phyloP scores from a whole-genome alignment of 441 rosid genomes.

The Adansonia gregorii region DNA sequence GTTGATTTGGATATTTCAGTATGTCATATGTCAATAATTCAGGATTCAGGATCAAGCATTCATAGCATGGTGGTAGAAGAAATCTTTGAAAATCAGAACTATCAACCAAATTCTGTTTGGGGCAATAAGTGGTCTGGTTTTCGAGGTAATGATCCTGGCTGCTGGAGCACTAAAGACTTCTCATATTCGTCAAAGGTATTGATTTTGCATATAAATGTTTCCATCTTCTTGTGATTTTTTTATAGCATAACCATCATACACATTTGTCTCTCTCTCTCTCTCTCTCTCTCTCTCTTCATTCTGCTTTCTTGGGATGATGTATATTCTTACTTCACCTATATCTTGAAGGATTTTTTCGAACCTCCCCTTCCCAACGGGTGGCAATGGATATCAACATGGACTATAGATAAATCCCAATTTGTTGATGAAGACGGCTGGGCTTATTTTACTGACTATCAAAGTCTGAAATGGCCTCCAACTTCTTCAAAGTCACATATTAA shows the following conservation, averaged over 20 bases:
- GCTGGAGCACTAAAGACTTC: conserved; percentile 67
- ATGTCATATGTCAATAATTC: conserved; percentile 45
- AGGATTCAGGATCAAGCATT: conserved; percentile 47
- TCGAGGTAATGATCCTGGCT: conserved; percentile 48
- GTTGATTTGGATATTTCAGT: conserved; percentile 72
- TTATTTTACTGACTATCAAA: conserved; percentile 58
- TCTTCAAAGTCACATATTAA: conserved; percentile 43
- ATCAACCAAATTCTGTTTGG: conserved; percentile 59
- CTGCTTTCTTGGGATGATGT: background rate
- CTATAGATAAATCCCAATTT: conserved; percentile 56
- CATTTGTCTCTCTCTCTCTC: background rate
- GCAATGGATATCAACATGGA: conserved; percentile 72
- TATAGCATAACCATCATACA: background rate
- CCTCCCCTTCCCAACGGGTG: conserved; percentile 67
- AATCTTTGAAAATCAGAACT: conserved; percentile 65
- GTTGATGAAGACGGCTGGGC: conserved; percentile 75
- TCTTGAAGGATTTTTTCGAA: conserved; percentile 63
- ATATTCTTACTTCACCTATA: conserved; percentile 29
- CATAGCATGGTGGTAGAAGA: conserved; percentile 54
- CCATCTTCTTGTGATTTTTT: conserved; percentile 16
- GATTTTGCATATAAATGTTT: conserved; percentile 15
- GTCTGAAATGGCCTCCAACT: conserved; percentile 63
- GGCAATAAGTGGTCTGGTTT: conserved; percentile 47
- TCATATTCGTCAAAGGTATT: conserved; percentile 64
- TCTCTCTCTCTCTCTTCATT: conserved; percentile 4